Evolutionary conservation across 75 land plant species (phyloP), one percentile per base, ranked within the genome.

Genomic region (Gnetum montanum): DNA sequence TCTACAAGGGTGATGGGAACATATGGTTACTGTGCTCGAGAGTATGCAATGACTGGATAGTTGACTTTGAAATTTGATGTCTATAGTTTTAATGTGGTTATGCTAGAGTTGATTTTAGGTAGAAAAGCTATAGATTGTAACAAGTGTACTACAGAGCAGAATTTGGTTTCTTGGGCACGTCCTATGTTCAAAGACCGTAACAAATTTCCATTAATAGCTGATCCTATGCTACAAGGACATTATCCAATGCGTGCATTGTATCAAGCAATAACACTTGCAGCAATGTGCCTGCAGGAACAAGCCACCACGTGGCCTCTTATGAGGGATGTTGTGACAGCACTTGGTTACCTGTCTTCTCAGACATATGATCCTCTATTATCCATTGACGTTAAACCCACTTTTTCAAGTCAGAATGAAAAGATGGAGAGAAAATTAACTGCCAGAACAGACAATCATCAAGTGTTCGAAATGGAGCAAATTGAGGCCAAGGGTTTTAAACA

Each of bases 11-110:
- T 84, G 33, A 84, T 84, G 88, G 88, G 84, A 22, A 75, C 78
- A 20, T 80, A 80, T 60, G 84, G 84, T 16, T 84, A 84, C 55
- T 80, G 88, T 81, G 88, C 88, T 34, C 88, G 84, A 8, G 88
- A 84, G 64, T 80, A 84, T 73, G 88, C 88, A 23, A 84, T 80
- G 84, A 84, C 88, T 6, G 88, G 88, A 15, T 84, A 84, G 67
- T 71, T 84, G 49, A 80, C 88, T 8, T 60, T 80, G 36, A 83
- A 83, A 60, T 83, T 84, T 46, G 87, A 83, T 58, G 84, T 83
- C 40, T 83, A 83, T 68, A 83, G 87, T 48, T 83, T 83, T 59
- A 84, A 84, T 4, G 87, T 83, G 43, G 87, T 83, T 35, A 70
- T 80, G 63, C 63, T 83, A 22, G 87, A 83, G 43, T 57, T 80